Evolutionary conservation across 306 rosid genomes (phyloP).

Genomic region (Boehmeria nivea): DNA sequence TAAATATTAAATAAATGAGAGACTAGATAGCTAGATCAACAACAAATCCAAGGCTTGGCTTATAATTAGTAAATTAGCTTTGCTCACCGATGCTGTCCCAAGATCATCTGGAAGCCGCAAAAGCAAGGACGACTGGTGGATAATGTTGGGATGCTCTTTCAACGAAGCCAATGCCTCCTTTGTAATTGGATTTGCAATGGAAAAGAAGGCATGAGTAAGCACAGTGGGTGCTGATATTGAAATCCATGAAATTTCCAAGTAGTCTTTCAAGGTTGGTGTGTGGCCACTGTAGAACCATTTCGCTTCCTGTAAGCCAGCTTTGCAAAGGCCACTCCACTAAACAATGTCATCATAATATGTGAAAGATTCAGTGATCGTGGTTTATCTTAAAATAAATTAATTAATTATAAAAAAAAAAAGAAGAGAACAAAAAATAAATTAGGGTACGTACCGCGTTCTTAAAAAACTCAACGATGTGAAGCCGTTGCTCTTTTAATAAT

Average conservation of each 20-base stretch:
- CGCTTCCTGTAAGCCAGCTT: slow-evolving; percentile 16
- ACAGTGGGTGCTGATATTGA: slow-evolving; percentile 8
- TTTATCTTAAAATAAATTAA: too few species aligned
- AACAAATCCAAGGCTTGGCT: too few species aligned
- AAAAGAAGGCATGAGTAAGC: slow-evolving; percentile 12
- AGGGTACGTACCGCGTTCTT: slow-evolving; percentile 20
- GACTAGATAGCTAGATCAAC: too few species aligned
- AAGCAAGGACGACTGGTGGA: slow-evolving; percentile 2
- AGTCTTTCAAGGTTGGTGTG: slow-evolving; percentile 20
- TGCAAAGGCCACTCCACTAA: slow-evolving; percentile 26
- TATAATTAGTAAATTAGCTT: too few species aligned
- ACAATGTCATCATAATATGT: too few species aligned
- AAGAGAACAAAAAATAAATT: too few species aligned
- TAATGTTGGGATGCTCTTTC: slow-evolving; percentile 5
- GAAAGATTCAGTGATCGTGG: too few species aligned
- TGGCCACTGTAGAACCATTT: slow-evolving; percentile 21
- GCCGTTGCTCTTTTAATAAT: neutral
- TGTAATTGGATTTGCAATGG: neutral
- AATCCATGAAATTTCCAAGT: slow-evolving; percentile 26
- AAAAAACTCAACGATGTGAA: neutral
- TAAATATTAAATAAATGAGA: too few species aligned
- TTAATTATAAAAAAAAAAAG: too few species aligned
- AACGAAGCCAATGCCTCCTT: slow-evolving; percentile 11
- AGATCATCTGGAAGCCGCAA: slow-evolving; percentile 24
- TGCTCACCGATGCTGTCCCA: slow-evolving; percentile 20